These are phyloP conservation scores for Avena atlantica DNA, from an alignment of 176 grass and related monocot genomes.

Conservation along the genomic window DNA sequence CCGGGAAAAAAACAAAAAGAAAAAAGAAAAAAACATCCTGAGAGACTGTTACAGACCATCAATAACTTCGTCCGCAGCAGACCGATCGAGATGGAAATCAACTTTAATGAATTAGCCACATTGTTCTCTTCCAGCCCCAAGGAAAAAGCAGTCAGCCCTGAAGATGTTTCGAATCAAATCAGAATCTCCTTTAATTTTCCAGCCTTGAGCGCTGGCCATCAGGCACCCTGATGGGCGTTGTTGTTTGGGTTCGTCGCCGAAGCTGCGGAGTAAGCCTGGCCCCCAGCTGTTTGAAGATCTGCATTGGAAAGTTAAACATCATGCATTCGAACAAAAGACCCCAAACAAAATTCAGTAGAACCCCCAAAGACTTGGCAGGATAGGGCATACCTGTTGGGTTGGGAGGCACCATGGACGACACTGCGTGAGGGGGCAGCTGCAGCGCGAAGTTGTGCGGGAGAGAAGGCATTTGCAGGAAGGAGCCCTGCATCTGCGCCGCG, in stretches of 20 bases:
- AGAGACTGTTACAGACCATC: slow-evolving; percentile 58
- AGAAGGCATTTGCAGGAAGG: slow-evolving; percentile 43
- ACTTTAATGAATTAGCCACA: not conserved
- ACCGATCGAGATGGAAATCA: slow-evolving; percentile 37
- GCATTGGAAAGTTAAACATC: not conserved
- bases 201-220: slow-evolving; percentile 3
- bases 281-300: slow-evolving; percentile 39
- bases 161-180: slow-evolving; percentile 22
- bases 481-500: slow-evolving; percentile 49
- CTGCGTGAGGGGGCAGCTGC: slow-evolving; percentile 57
- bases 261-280: slow-evolving; percentile 27
- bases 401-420: slow-evolving; percentile 27
- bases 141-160: slow-evolving; percentile 17
- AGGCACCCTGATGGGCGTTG: slow-evolving; percentile 30
- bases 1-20: not conserved
- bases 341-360: no score
- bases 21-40: slow-evolving; percentile 16
- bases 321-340: not conserved
- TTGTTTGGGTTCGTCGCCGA: not conserved
- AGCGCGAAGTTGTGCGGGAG: slow-evolving; percentile 56
- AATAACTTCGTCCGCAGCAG: slow-evolving; percentile 58
- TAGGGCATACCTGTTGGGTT: slow-evolving; percentile 43
- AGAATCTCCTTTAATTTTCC: not conserved
- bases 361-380: no score
- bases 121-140: not conserved